A percentile compares a stretch with the other conserved stretches of the same genome.
Conservation (phyloP, 2,329 filamentous ascomycete species). For the Colletotrichum euphorbiae region DNA sequence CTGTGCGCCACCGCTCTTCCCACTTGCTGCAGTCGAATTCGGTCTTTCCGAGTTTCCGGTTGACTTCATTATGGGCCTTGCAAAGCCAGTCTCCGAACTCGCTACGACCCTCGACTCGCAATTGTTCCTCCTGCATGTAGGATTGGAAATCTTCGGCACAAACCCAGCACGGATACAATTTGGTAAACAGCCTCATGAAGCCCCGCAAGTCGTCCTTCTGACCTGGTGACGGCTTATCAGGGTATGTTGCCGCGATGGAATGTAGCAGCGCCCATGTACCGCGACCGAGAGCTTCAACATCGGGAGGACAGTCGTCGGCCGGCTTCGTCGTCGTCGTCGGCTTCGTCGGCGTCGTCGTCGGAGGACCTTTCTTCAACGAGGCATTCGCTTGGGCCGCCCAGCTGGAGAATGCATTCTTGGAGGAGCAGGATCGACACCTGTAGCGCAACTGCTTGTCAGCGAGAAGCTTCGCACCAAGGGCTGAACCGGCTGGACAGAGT, state of each 20-base stretch:
- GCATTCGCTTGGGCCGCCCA: conserved; percentile 67
- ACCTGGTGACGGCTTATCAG: conserved; percentile 70
- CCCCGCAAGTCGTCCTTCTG: conserved; percentile 81
- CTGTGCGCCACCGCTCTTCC: conserved; percentile 95
- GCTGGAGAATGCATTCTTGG: conserved; percentile 62
- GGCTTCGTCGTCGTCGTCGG: conserved; percentile 46
- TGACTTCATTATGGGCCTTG: conserved; percentile 88
- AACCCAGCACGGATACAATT: conserved; percentile 94
- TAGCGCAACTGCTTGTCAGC: conserved; percentile 5
- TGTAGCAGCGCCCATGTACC: conserved; percentile 95
- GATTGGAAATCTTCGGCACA: conserved; percentile 91
- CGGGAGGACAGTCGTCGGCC: conserved; percentile 82
- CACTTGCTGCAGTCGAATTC: conserved; percentile 90
- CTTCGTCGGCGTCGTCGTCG: conserved; percentile 51
- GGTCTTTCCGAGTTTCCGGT: conserved; percentile 89
- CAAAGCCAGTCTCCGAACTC: conserved; percentile 88
- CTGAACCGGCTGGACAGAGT: too few relatives aligned
- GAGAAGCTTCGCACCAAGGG: not conserved
- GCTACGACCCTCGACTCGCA: conserved; percentile 67
- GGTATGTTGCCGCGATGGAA: conserved; percentile 89
- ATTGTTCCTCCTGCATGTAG: conserved; percentile 81
- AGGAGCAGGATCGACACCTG: conserved; percentile 79
- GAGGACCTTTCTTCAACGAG: conserved; percentile 49
- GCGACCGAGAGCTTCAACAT: conserved; percentile 88
- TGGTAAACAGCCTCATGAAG: conserved; percentile 85